phyloP scores from a whole-genome alignment of 1,139 yeast species.

The Zygosaccharomyces pseudobailii region DNA sequence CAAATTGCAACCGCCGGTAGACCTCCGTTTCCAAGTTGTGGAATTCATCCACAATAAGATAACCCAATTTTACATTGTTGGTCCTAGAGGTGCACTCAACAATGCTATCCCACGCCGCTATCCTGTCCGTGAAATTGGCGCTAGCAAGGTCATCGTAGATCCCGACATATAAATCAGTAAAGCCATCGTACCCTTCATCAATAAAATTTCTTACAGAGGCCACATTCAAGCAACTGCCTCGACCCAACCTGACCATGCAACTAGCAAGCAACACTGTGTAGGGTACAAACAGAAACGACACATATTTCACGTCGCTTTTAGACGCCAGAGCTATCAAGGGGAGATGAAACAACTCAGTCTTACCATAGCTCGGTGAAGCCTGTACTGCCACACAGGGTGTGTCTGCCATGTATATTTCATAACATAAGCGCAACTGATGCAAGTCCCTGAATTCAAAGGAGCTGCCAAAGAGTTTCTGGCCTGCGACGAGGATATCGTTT shows the following conservation, averaged over 20 bases:
- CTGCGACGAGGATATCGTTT: background rate
- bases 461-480: background rate
- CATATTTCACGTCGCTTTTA: background rate
- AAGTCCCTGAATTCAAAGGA: background rate
- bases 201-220: background rate
- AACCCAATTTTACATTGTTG: background rate
- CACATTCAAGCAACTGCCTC: background rate
- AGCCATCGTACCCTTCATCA: background rate
- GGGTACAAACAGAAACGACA: constrained; percentile 1
- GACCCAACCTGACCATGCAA: background rate
- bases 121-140: background rate
- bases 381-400: background rate
- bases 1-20: background rate
- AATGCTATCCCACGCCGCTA: background rate
- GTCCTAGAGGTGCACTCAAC: background rate
- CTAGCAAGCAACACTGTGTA: background rate
- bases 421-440: background rate
- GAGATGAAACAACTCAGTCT: constrained; percentile 1
- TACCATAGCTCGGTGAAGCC: background rate
- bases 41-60: background rate
- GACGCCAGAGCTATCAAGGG: constrained; percentile 1
- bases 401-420: background rate
- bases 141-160: background rate
- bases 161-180: background rate
- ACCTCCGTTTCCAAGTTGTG: constrained; percentile 19